A percentile compares a stretch with the other conserved stretches of the same genome.
Conservation (phyloP, 176 grass and related monocot species). For the Saccharum officinarum region DNA sequence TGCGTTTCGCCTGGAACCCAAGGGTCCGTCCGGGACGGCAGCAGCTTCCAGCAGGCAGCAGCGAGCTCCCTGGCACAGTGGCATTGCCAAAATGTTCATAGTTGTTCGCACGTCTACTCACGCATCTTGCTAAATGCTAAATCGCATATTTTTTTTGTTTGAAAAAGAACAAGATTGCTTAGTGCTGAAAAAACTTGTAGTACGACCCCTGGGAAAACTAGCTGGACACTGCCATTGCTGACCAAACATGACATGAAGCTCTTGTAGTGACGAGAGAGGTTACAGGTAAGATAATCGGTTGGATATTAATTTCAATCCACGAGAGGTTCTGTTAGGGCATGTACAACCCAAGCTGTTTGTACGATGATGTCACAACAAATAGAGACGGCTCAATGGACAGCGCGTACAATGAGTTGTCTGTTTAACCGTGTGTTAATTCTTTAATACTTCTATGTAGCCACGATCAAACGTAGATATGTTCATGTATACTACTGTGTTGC, state of each 20-base stretch:
- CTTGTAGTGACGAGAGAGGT: neutral
- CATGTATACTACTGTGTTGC: too few species aligned
- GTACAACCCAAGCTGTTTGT: too few species aligned
- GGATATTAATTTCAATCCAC: neutral
- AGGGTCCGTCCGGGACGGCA: neutral
- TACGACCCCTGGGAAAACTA: neutral
- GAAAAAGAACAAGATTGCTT: neutral
- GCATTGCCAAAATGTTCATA: neutral
- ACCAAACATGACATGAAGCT: neutral
- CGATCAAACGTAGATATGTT: too few species aligned
- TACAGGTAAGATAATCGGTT: neutral
- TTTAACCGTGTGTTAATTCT: too few species aligned
- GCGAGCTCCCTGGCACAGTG: neutral
- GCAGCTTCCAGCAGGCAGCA: neutral
- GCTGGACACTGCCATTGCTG: neutral
- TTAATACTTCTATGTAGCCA: too few species aligned
- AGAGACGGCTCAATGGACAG: too few species aligned
- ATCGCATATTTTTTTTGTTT: neutral
- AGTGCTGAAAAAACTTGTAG: neutral
- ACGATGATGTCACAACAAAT: too few species aligned
- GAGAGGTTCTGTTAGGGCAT: neutral
- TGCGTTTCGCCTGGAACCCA: neutral
- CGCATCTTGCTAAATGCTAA: constrained; percentile 5
- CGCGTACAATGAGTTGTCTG: too few species aligned
- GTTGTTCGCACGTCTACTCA: constrained; percentile 13